phyloP scores from a whole-genome alignment of 108 stramenopile species.

The Bacterosira constricta region DNA sequence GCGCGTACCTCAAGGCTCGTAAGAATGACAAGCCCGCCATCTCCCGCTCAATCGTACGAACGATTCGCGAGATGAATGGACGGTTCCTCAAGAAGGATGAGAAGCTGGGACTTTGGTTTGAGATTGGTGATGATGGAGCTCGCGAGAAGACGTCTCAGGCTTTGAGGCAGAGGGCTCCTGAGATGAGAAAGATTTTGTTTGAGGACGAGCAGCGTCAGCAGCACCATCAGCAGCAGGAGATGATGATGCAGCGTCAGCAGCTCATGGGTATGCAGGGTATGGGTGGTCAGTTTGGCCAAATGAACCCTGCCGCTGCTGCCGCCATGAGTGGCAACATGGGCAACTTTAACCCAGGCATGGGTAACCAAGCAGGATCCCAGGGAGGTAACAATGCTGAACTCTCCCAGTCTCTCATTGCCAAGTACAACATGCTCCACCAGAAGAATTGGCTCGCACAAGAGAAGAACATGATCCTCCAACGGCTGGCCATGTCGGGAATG shows the following conservation, averaged over 20 bases:
- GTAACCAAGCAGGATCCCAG: neutral
- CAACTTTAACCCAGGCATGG: neutral
- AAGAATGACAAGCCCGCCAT: constrained; percentile 73
- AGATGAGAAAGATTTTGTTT: constrained; percentile 75
- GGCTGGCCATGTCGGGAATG: constrained; percentile 11
- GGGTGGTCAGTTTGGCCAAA: constrained; percentile 4
- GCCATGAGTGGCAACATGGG: neutral
- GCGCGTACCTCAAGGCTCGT: constrained; percentile 46
- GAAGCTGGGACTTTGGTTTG: constrained; percentile 45
- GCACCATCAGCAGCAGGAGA: constrained; percentile 18
- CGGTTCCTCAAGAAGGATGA: constrained; percentile 77
- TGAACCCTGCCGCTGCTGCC: too few relatives aligned
- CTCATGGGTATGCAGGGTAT: constrained; percentile 29
- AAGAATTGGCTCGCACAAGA: constrained; percentile 28
- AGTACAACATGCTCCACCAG: constrained; percentile 8
- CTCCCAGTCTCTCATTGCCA: constrained; percentile 1
- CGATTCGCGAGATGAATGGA: constrained; percentile 69
- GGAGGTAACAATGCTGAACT: neutral
- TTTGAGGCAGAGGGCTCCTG: constrained; percentile 67
- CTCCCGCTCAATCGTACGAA: constrained; percentile 70
- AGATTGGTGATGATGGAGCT: constrained; percentile 49
- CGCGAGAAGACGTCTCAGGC: constrained; percentile 59
- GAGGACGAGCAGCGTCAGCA: constrained; percentile 53
- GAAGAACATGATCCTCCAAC: constrained; percentile 31
- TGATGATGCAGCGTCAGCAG: constrained; percentile 30